Evolutionary conservation across 208 protist species (phyloP), one percentile per base, ranked within the genome.

Genomic region (Spironucleus salmonicida): DNA sequence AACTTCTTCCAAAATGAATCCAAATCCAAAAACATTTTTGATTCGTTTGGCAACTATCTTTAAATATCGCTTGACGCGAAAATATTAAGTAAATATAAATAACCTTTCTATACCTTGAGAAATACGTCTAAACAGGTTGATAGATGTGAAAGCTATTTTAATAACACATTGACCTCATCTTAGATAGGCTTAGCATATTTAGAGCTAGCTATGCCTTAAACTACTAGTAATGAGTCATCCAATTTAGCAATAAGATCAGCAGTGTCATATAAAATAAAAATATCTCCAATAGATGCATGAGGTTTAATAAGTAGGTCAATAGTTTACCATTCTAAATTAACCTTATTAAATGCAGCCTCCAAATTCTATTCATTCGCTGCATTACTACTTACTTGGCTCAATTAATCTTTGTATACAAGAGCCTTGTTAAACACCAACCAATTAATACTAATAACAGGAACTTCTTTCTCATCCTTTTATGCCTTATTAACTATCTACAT

Each of bases 31-130:
- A 80, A 97, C 78, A 91, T 89, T 64, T 95, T 92, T 9, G 94
- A 88, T 83, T 96, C 93, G 77, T 95, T 93, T 27, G 93, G 93
- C 74, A 98, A 87, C 86, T 97, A 92, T 76, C 92, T 86, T 4
- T 89, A 90, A 80, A 98, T 98, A 80, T 98, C 95, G 38, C 96
- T 93, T 78, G 89, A 93, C 49, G 91, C 92, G 82, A 98, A 98
- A 79, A 98, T 97, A 39, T 90, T 92, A 85, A 98, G 93, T 62
- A 98, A 87, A 81, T 98, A 98, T 86, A 97, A 92, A 93, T 94
- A 98, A 83, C 96, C 97, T 80, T 90, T 81, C 86, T 98, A 94
- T 59, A 98, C 95, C 27, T 86, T 83, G 62, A 96, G 87, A 93
- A 93, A 98, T 34, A 96, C 86, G 2, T 92, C 86, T 30, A 71